Percentiles rank a stretch among this genome's conserved stretches.
phyloP scores from a whole-genome alignment of 2,329 filamentous ascomycete genomes.

The Botrytis fabae region DNA sequence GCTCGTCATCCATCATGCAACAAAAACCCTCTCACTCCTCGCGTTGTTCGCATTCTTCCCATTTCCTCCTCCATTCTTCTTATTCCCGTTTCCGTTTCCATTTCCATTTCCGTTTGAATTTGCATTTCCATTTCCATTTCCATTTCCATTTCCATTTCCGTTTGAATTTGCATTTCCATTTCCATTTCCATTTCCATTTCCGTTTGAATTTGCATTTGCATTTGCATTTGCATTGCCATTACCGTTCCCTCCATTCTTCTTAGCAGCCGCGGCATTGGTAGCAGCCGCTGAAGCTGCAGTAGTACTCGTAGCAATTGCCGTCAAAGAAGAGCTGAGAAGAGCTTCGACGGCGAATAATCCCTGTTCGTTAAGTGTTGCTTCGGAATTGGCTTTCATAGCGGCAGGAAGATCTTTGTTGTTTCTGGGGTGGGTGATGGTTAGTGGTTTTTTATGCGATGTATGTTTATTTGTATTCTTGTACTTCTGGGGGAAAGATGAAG shows the following conservation, averaged over 20 bases:
- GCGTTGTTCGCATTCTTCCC: background rate
- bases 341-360: conserved; percentile 16
- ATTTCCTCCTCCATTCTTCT: background rate
- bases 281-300: background rate
- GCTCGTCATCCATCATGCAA: background rate
- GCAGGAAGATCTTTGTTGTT: conserved; percentile 16
- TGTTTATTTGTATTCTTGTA: background rate
- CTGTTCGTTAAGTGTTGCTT: conserved; percentile 13
- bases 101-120: background rate
- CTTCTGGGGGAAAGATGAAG: no score
- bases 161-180: no score
- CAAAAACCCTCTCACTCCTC: background rate
- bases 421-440: background rate
- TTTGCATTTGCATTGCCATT: background rate
- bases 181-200: background rate
- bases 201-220: no score
- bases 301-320: background rate
- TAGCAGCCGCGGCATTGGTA: background rate
- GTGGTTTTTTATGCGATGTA: background rate
- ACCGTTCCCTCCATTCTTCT: background rate
- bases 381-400: conserved; percentile 13
- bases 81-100: background rate
- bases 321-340: background rate
- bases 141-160: background rate
- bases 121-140: background rate